These are phyloP conservation scores for Hericium alpestre DNA, from an alignment of 768 basidiomycete species.

Conservation along the genomic window DNA sequence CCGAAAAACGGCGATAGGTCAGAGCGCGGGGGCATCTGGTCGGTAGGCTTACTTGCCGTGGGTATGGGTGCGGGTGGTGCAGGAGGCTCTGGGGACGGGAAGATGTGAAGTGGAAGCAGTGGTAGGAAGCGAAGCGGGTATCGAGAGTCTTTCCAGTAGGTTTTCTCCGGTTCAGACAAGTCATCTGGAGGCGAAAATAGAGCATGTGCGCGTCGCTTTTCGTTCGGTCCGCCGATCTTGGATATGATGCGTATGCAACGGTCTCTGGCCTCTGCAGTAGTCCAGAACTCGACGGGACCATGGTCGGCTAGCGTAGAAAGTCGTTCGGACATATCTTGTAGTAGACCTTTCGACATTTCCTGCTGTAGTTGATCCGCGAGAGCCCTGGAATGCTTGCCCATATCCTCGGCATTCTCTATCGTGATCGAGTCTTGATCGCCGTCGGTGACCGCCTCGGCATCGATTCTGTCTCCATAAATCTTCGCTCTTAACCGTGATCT, in stretches of 20 bases:
- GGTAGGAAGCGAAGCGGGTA: conserved; percentile 43
- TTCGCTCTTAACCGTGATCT: conserved; percentile 17
- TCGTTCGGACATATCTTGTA: conserved; percentile 53
- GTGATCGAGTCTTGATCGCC: not conserved
- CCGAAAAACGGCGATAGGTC: not conserved
- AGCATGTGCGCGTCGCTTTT: conserved; percentile 52
- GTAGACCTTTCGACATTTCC: conserved; percentile 55
- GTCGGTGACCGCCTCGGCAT: conserved; percentile 15
- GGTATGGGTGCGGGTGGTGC: not conserved
- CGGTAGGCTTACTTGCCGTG: not conserved
- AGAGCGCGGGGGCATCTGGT: not conserved
- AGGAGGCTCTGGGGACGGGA: conserved; percentile 24
- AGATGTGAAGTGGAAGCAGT: conserved; percentile 46
- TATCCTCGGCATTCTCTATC: conserved; percentile 2
- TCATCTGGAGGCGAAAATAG: conserved; percentile 32
- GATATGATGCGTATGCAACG: conserved; percentile 67
- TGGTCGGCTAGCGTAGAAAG: conserved; percentile 16
- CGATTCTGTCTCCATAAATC: conserved; percentile 7
- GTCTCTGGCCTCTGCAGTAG: conserved; percentile 64
- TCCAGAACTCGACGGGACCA: conserved; percentile 54
- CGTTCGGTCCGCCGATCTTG: conserved; percentile 67
- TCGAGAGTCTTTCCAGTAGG: conserved; percentile 59
- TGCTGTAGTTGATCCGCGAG: conserved; percentile 63
- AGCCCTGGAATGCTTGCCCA: conserved; percentile 49
- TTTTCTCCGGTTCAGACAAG: conserved; percentile 24